Percentiles rank a stretch among this genome's conserved stretches.
phyloP scores from a whole-genome alignment of 192 early-diverging fungal genomes.

The Podila verticillata region DNA sequence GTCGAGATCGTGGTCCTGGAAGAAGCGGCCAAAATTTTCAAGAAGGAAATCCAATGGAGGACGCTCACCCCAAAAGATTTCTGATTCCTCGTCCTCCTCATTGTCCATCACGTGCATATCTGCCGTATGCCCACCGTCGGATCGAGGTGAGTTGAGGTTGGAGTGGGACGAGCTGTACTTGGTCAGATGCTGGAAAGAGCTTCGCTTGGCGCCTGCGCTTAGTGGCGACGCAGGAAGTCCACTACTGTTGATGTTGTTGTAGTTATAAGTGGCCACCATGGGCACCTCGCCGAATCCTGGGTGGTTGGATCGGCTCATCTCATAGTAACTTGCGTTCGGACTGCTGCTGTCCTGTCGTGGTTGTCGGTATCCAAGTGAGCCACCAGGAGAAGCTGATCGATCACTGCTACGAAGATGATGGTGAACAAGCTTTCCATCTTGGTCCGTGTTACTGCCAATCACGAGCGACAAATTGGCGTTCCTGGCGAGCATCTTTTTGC shows the following conservation, averaged over 20 bases:
- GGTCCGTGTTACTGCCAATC: slow-evolving; percentile 51
- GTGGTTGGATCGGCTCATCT: slow-evolving; percentile 33
- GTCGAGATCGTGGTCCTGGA: slow-evolving; percentile 81
- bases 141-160: slow-evolving; percentile 34
- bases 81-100: slow-evolving; percentile 26
- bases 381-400: slow-evolving; percentile 37
- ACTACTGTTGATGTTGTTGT: slow-evolving; percentile 23
- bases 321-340: slow-evolving; percentile 39
- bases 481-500: slow-evolving; percentile 37
- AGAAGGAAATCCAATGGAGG: slow-evolving; percentile 74
- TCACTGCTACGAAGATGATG: slow-evolving; percentile 30
- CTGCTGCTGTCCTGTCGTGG: slow-evolving; percentile 35
- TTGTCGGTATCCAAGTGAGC: slow-evolving; percentile 20
- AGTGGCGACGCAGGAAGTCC: slow-evolving; percentile 43
- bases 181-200: slow-evolving; percentile 30
- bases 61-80: slow-evolving; percentile 64
- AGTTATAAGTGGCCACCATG: slow-evolving; percentile 13
- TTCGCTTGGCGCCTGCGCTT: slow-evolving; percentile 43
- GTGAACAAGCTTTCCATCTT: slow-evolving; percentile 46
- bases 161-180: slow-evolving; percentile 42
- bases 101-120: slow-evolving; percentile 22
- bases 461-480: slow-evolving; percentile 44
- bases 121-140: slow-evolving; percentile 16
- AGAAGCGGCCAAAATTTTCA: slow-evolving; percentile 75
- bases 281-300: slow-evolving; percentile 39